A percentile compares a stretch with the other conserved stretches of the same genome.
Conservation (phyloP, 2,329 filamentous ascomycete genomes). For the Metarhizium album region DNA sequence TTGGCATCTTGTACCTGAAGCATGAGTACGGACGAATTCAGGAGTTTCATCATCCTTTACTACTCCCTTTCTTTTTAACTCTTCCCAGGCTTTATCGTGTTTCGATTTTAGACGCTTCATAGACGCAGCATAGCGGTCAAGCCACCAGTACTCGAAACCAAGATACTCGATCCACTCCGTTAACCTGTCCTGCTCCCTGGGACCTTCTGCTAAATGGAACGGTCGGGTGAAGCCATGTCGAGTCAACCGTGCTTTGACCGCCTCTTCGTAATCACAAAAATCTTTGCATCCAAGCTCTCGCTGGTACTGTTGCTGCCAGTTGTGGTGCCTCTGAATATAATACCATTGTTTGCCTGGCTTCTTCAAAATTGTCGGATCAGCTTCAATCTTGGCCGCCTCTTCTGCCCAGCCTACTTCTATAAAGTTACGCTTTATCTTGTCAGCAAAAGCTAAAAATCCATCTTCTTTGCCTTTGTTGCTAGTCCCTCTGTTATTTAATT, state of each 20-base stretch:
- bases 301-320: slow-evolving; percentile 3
- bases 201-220: slow-evolving; percentile 20
- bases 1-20: neutral
- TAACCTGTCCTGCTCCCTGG: slow-evolving; percentile 19
- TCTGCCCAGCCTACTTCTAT: neutral
- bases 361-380: slow-evolving; percentile 7
- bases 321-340: slow-evolving; percentile 1
- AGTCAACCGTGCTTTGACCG: slow-evolving; percentile 15
- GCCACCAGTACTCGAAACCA: slow-evolving; percentile 17
- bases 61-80: slow-evolving; percentile 17
- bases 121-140: slow-evolving; percentile 11
- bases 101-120: slow-evolving; percentile 13
- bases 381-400: slow-evolving; percentile 5
- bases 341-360: slow-evolving; percentile 2
- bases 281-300: slow-evolving; percentile 10
- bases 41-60: slow-evolving; percentile 12
- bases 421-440: slow-evolving; percentile 3
- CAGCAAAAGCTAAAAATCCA: slow-evolving; percentile 8
- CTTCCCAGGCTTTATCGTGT: slow-evolving; percentile 20
- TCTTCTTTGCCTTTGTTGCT: slow-evolving; percentile 10
- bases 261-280: slow-evolving; percentile 16
- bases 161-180: slow-evolving; percentile 31
- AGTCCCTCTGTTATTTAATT: slow-evolving; percentile 15
- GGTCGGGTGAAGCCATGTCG: slow-evolving; percentile 18
- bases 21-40: slow-evolving; percentile 6